Conservation (phyloP, 257 asterid species). For the Verbena officinalis region DNA sequence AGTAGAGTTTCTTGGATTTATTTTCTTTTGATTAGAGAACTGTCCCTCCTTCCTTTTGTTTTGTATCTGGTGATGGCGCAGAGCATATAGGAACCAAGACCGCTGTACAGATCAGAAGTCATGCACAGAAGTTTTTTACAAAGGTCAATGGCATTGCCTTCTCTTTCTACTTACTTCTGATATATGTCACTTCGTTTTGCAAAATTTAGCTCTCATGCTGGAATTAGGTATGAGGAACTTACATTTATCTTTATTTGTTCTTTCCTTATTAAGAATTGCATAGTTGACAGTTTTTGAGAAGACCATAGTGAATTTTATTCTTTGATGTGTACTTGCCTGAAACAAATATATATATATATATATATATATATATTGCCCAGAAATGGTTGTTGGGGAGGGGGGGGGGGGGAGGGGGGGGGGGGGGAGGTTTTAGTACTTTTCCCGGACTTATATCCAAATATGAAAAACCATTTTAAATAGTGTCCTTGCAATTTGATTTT, state of each 20-base stretch:
- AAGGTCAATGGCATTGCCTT: slow-evolving; percentile 69
- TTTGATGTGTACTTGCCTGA: not conserved
- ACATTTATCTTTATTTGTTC: slow-evolving; percentile 9
- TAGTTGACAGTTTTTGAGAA: slow-evolving; percentile 4
- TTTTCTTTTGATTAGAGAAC: slow-evolving; percentile 43
- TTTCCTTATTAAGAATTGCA: slow-evolving; percentile 7
- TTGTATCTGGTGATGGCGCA: slow-evolving; percentile 63
- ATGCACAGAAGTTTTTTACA: slow-evolving; percentile 97
- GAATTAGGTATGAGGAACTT: slow-evolving; percentile 19
- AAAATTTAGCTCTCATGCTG: slow-evolving; percentile 23
- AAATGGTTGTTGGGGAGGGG: too few species aligned
- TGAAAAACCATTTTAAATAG: not conserved
- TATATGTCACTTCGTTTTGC: slow-evolving; percentile 18
- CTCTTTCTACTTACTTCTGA: slow-evolving; percentile 36
- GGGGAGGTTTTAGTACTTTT: not conserved
- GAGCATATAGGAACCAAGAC: slow-evolving; percentile 99
- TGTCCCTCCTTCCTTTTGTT: slow-evolving; percentile 44
- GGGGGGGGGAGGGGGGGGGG: too few species aligned
- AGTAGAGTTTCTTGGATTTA: slow-evolving; percentile 32
- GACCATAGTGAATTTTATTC: not conserved
- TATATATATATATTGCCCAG: too few species aligned
- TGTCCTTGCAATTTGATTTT: not conserved
- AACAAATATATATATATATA: too few species aligned
- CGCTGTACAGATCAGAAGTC: slow-evolving; percentile 99
- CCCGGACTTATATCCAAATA: not conserved